Evolutionary conservation across 2,329 filamentous ascomycete species (phyloP).

Genomic region (Aureobasidium leucospermi): DNA sequence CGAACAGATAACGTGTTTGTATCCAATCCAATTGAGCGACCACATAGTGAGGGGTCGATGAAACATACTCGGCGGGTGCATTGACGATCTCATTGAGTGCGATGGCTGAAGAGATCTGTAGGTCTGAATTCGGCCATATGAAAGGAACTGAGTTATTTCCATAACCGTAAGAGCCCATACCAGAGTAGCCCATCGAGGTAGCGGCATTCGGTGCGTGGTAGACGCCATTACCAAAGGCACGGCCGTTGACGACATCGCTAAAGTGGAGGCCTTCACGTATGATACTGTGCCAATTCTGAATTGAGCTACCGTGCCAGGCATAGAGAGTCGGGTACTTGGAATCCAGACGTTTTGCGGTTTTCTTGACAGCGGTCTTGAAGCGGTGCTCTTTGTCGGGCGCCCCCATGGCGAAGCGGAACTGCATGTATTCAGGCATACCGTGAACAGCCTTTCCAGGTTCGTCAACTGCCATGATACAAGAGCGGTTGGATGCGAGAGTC

Average conservation of each 20-base stretch:
- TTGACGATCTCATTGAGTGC: slow-evolving; percentile 86
- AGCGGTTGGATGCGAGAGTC: slow-evolving; percentile 85
- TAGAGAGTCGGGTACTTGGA: slow-evolving; percentile 62
- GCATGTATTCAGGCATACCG: slow-evolving; percentile 61
- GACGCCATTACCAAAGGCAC: slow-evolving; percentile 69
- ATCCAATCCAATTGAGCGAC: slow-evolving; percentile 76
- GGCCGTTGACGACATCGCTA: slow-evolving; percentile 53
- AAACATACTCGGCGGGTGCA: slow-evolving; percentile 54
- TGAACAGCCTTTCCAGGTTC: slow-evolving; percentile 45
- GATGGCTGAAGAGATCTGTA: slow-evolving; percentile 54
- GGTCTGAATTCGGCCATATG: slow-evolving; percentile 59
- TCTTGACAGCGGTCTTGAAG: slow-evolving; percentile 58
- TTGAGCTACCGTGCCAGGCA: slow-evolving; percentile 74
- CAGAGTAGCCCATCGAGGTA: slow-evolving; percentile 49
- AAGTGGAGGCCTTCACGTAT: slow-evolving; percentile 76
- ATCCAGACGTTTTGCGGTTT: slow-evolving; percentile 34
- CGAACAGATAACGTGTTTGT: slow-evolving; percentile 78
- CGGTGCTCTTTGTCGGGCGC: slow-evolving; percentile 77
- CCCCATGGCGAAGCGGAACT: slow-evolving; percentile 84
- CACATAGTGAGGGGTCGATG: slow-evolving; percentile 56
- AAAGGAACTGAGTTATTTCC: neutral
- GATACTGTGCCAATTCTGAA: slow-evolving; percentile 85
- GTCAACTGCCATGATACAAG: slow-evolving; percentile 73
- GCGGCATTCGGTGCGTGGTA: slow-evolving; percentile 63
- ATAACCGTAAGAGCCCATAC: neutral